Conservation (phyloP, 2,329 filamentous ascomycete genomes). For the Aspergillus sp. region DNA sequence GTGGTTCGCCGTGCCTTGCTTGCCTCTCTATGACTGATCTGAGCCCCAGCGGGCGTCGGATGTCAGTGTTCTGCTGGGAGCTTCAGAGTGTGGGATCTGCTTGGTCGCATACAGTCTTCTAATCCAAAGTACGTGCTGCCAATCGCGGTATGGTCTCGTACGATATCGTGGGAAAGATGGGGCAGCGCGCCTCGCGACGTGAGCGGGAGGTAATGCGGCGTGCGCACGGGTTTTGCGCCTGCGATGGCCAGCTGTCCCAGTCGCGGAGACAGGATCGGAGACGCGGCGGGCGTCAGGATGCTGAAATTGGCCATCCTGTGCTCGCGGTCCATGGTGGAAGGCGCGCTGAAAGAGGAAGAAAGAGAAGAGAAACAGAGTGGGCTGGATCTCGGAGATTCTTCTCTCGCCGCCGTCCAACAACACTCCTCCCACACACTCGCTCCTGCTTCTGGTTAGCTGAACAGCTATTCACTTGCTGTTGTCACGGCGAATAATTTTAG, state of each 20-base stretch:
- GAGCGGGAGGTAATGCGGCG: slow-evolving; percentile 70
- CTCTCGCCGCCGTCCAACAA: slow-evolving; percentile 1
- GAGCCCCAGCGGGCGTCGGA: slow-evolving; percentile 22
- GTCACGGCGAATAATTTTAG: too few species aligned
- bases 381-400: slow-evolving; percentile 1
- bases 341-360: background rate
- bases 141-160: slow-evolving; percentile 56
- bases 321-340: slow-evolving; percentile 20
- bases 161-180: slow-evolving; percentile 79
- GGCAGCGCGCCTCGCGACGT: slow-evolving; percentile 78
- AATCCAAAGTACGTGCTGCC: slow-evolving; percentile 68
- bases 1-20: slow-evolving; percentile 36
- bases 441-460: too few species aligned
- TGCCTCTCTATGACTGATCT: slow-evolving; percentile 53
- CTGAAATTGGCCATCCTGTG: slow-evolving; percentile 32
- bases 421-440: too few species aligned
- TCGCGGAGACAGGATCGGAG: slow-evolving; percentile 44
- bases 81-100: too few species aligned
- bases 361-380: background rate
- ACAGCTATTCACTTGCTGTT: too few species aligned
- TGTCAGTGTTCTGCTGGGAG: slow-evolving; percentile 19
- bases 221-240: slow-evolving; percentile 59
- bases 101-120: slow-evolving; percentile 86
- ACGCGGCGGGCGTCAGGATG: slow-evolving; percentile 20
- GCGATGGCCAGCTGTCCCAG: slow-evolving; percentile 57